Base-by-base conservation (phyloP, 495 filamentous ascomycete species). In the Hypomontagnella submonticulosa region DNA sequence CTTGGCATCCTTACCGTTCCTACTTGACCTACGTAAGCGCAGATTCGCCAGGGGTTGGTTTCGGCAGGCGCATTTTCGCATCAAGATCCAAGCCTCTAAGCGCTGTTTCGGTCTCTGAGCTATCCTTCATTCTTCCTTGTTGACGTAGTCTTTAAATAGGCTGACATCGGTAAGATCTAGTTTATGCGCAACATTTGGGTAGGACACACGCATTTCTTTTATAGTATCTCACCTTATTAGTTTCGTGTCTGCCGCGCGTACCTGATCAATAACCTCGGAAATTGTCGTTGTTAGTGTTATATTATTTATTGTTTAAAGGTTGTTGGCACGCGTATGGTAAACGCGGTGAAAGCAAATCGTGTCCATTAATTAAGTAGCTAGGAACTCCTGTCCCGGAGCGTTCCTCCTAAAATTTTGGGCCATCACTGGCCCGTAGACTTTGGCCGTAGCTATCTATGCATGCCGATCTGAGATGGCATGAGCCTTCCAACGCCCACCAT, bases 1-100 rank as follows among this genome's bases (percentile, higher is more conserved):
- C 20, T 20, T 36, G 33, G 36, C 36, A 46, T 40, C 57, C 15
- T 37, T 41, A 27, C 2, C n/a, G n/a, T n/a, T n/a, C n/a, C 23
- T 27, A 2, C 23, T 27, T 27, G 6, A 27, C 23, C 23, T 27
- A 27, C 42, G 43, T 63, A 67, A 53, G 52, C 53, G 53, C 57
- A 48, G 57, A 53, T 55, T 16, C 33, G 27, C 58, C 23, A 58
- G 48, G 56, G 58, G 32, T 23, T 43, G 38, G 64, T 59, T 58
- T 63, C 58, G 56, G 48, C 36, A 67, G 58, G 57, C 64, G 58
- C 64, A 67, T 55, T 43, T 43, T 43, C 42, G 52, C 62, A 36
- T 43, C 53, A 16, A 49, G 12, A 18, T 15, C 27, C 18, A 15
- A 36, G 13, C n/a, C 23, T 56, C n/a, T 56, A 56, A 33, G 44